Evolutionary conservation across 2,329 filamentous ascomycete genomes (phyloP), one percentile per base, ranked within the genome.

Genomic region (Aspergillus fischeri): DNA sequence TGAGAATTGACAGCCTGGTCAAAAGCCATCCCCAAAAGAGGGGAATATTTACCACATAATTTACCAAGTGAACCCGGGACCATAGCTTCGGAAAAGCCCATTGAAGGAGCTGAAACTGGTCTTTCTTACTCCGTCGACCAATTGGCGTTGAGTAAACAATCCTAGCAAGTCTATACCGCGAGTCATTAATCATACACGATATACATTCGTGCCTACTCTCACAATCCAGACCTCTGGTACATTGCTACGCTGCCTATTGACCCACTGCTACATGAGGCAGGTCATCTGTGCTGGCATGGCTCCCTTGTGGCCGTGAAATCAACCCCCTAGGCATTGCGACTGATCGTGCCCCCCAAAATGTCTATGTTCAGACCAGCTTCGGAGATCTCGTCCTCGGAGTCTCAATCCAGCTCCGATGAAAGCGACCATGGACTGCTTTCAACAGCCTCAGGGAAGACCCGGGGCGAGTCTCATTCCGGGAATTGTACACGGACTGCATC

Each of bases 311-410:
- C 51, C 32, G 32, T 47, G 17, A 27, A 52, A 45, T 29, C 27
- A 8, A 32, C 20, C 20, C 47, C 24, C 29, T 48, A 27, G 45
- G n/a, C 14, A 21, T n/a, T 51, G 52, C 25, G 14, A 35, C 21
- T 24, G 10, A 47, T 38, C 32, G 51, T 25, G 17, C 48, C 50
- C 42, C 28, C 51, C 59, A 69, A 58, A 4, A 75, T 75, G 72
- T 76, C 74, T 21, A 70, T 77, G 69, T 77, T 77, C 59, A 69
- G 68, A 54, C 70, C 74, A 52, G 67, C 74, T 29, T 69, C 68
- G 27, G 75, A 77, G 17, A 65, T 70, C 35, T 71, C 73, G 5
- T 38, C 32, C 6, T 76, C 73, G 4, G 71, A 73, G 47, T 66
- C 70, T 9, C 65, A 71, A 51, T 68, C 66, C 4, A 67, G 60